Base-by-base conservation (phyloP, 83 land plant species). In the Thuja plicata region DNA sequence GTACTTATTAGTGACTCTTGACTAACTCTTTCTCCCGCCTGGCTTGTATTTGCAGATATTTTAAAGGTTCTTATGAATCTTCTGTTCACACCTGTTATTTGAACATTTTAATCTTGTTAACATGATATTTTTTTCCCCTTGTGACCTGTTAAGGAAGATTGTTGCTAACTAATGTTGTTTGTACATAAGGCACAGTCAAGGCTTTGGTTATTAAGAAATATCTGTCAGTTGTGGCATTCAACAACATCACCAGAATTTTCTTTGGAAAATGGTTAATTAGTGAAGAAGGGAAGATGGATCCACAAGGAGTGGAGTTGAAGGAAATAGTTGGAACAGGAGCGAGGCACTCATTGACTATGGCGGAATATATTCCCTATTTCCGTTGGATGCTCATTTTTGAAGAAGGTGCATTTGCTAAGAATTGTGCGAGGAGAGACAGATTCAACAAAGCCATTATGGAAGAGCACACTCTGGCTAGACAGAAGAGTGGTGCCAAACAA, bases 251-350 rank as follows among this genome's bases (percentile, higher is more conserved):
- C 62, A 93, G 99, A 88, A 93, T 98, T 19, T 97, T 93, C 4
- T 98, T 98, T 86, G 99, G 99, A 90, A 98, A 98, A 92, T 76
- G 97, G 60, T 97, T 98, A 57, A 90, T 98, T 92, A 92, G 94
- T 87, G 81, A 93, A 1, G 92, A 95, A 57, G 99, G 99, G 16
- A 92, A 94, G 43, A 87, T 98, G 37, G 94, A 96, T 87, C 95
- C 94, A 12, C 99, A 98, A 88, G 99, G 99, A 0, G 9, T 66
- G 48, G 99, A 98, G 89, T 97, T 98, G 90, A 98, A 98, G 91
- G 97, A 91, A 80, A 92, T 97, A 11, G 91, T 94, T 16, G 88
- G 95, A n/a, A 94, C 95, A 82, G 99, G 98, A 35, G 60, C 94
- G 77, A 97, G 94, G 93, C 87, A 95, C 2, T 96, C 97, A 0